Percentiles rank a stretch among this genome's conserved stretches.
phyloP scores from a whole-genome alignment of 305 asterid genomes.

The Ilex paraguariensis region DNA sequence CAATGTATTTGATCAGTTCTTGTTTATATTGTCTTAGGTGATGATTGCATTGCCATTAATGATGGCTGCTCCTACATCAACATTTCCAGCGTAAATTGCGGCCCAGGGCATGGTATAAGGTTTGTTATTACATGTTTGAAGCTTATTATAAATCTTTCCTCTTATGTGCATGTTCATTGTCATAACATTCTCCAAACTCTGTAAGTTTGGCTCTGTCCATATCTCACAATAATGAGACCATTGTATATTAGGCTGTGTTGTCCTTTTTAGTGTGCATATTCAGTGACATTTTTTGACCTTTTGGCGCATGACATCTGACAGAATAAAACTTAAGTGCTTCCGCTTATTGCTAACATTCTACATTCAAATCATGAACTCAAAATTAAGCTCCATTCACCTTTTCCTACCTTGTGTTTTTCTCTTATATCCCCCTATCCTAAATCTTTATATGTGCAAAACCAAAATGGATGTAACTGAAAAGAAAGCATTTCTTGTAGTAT shows the following conservation, averaged over 20 bases:
- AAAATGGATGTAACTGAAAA: not conserved
- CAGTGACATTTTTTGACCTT: too few species aligned
- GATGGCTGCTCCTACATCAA: conserved; percentile 47
- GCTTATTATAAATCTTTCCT: not conserved
- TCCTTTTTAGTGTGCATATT: too few species aligned
- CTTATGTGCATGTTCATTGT: not conserved
- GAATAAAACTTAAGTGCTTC: too few species aligned
- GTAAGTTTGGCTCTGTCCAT: not conserved
- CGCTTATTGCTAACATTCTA: too few species aligned
- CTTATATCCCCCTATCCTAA: too few species aligned
- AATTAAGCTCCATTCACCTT: too few species aligned
- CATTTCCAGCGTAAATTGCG: conserved; percentile 47
- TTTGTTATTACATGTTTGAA: conserved; percentile 4
- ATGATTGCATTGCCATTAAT: conserved; percentile 60
- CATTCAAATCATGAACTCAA: too few species aligned
- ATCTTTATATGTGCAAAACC: too few species aligned
- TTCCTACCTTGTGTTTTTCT: too few species aligned
- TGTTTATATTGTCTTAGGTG: conserved; percentile 27
- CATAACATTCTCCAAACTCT: too few species aligned
- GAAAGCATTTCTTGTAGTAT: conserved; percentile 26
- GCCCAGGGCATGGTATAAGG: conserved; percentile 79
- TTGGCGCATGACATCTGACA: too few species aligned
- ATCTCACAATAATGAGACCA: too few species aligned
- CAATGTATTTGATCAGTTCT: not conserved
- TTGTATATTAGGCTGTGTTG: not conserved